Percentiles rank a stretch among this genome's conserved stretches.
Evolutionary conservation across 306 rosid species (phyloP).

Genomic region (Corylus americana): DNA sequence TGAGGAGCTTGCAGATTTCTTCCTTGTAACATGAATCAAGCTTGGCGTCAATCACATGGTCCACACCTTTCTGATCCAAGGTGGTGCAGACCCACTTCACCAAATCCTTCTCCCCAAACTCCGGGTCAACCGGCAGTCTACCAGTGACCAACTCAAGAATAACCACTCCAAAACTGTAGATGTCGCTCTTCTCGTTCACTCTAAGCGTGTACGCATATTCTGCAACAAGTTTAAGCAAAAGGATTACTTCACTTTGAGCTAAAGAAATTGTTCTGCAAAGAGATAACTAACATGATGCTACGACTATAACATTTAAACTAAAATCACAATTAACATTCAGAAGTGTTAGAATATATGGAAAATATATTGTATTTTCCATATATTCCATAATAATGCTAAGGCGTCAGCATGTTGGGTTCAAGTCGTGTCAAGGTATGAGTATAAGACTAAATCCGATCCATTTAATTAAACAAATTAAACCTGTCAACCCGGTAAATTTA

Average conservation of each 20-base stretch:
- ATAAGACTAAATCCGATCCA: no score
- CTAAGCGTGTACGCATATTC: conserved; percentile 92
- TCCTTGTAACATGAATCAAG: conserved; percentile 72
- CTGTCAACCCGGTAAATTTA: no score
- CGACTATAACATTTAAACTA: neutral
- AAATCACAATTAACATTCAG: neutral
- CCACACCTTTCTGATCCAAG: conserved; percentile 78
- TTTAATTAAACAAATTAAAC: no score
- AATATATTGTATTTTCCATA: no score
- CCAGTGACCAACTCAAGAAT: conserved; percentile 81
- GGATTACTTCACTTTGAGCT: conserved; percentile 2
- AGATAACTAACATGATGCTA: neutral
- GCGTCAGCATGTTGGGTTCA: neutral
- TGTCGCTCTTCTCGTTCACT: conserved; percentile 95
- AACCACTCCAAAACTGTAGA: conserved; percentile 90
- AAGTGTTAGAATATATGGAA: no score
- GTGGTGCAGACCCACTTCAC: conserved; percentile 88
- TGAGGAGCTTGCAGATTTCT: conserved; percentile 77
- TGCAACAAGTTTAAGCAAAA: conserved; percentile 38
- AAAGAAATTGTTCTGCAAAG: neutral
- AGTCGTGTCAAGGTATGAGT: no score
- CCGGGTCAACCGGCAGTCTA: conserved; percentile 71
- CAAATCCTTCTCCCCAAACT: conserved; percentile 87
- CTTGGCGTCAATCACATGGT: conserved; percentile 64
- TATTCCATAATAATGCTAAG: no score